Percentiles rank a stretch among this genome's conserved stretches.
Evolutionary conservation across 176 grass and related monocot species (phyloP).

Genomic region (Paspalum notatum): DNA sequence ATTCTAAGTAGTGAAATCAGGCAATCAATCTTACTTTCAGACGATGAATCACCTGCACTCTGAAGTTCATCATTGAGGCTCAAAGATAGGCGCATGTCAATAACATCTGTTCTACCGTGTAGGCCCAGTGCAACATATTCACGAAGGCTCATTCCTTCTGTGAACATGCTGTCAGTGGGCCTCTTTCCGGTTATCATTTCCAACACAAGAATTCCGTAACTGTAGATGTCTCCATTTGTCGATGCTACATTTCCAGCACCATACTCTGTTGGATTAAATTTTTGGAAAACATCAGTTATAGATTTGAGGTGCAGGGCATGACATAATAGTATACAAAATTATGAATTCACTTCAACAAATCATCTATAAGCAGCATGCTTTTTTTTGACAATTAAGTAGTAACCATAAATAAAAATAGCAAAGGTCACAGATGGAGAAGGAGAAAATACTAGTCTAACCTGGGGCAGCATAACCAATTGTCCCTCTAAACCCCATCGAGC

Average conservation of each 20-base stretch:
- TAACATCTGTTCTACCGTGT: neutral
- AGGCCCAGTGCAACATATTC: constrained; percentile 17
- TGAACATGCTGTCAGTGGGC: constrained; percentile 22
- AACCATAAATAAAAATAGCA: neutral
- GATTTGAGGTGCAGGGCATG: no score
- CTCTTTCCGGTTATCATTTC: constrained; percentile 42
- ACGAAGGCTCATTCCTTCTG: constrained; percentile 21
- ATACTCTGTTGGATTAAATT: constrained; percentile 22
- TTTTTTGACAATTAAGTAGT: neutral
- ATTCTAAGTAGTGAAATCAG: neutral
- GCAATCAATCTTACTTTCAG: neutral
- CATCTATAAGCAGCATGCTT: neutral
- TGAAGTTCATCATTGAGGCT: neutral
- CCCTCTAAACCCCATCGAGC: neutral
- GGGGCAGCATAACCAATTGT: constrained; percentile 34
- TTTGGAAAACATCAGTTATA: neutral
- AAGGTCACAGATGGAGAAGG: no score
- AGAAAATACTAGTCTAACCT: neutral
- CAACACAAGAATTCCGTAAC: constrained; percentile 51
- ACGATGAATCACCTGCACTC: neutral
- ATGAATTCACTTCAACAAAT: no score
- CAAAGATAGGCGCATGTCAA: neutral
- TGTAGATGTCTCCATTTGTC: constrained; percentile 42
- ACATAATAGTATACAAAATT: no score
- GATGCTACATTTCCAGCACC: constrained; percentile 37